Evolutionary conservation across 2,329 filamentous ascomycete species (phyloP).

Genomic region (Fusarium sublunatum): DNA sequence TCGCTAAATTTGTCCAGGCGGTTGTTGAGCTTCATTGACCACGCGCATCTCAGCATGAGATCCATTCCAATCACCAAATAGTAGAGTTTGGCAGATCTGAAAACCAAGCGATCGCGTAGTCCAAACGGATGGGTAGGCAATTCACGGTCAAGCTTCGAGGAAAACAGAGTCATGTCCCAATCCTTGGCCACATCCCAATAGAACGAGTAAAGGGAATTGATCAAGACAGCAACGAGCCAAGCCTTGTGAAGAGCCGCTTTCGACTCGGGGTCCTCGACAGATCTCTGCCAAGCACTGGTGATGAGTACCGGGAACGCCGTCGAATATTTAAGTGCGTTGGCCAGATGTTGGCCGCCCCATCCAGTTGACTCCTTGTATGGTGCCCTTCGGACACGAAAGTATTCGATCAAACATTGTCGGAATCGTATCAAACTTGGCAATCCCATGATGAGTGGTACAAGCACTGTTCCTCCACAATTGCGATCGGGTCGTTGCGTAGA

Average conservation of each 20-base stretch:
- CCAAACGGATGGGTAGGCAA: slow-evolving; percentile 78
- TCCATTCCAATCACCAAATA: slow-evolving; percentile 85
- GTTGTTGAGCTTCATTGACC: slow-evolving; percentile 87
- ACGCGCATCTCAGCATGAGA: slow-evolving; percentile 85
- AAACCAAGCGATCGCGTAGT: slow-evolving; percentile 78
- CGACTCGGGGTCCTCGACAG: slow-evolving; percentile 58
- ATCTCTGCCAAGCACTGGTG: slow-evolving; percentile 78
- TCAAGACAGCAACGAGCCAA: slow-evolving; percentile 78
- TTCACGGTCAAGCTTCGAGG: slow-evolving; percentile 65
- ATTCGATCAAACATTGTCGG: slow-evolving; percentile 92
- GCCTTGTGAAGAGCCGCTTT: slow-evolving; percentile 61
- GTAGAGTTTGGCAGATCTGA: slow-evolving; percentile 79
- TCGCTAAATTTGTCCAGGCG: slow-evolving; percentile 87
- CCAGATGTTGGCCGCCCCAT: slow-evolving; percentile 87
- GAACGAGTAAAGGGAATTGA: slow-evolving; percentile 95
- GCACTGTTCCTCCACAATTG: slow-evolving; percentile 78
- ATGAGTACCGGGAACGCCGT: slow-evolving; percentile 93
- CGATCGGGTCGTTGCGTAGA: slow-evolving; percentile 86
- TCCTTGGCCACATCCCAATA: slow-evolving; percentile 98
- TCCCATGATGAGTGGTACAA: slow-evolving; percentile 87
- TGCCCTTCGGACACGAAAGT: slow-evolving; percentile 73
- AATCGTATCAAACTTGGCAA: slow-evolving; percentile 87
- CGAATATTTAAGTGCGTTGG: slow-evolving; percentile 95
- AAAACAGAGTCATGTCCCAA: slow-evolving; percentile 92
- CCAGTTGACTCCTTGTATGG: slow-evolving; percentile 67